Base-by-base conservation (phyloP, 2,329 filamentous ascomycete species). In the Paecilomyces fulvus region DNA sequence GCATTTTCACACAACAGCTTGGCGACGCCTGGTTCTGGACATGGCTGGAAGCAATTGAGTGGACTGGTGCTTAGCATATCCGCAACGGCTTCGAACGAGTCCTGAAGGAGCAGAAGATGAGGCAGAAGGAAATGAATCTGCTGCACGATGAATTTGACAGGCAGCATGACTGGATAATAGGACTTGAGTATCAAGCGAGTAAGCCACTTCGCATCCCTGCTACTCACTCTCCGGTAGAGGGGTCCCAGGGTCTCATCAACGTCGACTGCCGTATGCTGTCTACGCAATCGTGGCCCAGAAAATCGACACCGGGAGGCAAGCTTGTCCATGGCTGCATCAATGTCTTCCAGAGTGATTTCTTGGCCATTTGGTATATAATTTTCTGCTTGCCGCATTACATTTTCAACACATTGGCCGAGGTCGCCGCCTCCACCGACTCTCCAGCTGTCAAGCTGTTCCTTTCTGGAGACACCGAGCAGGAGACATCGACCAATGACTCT, bases 201-300 rank as follows among this genome's bases (percentile, higher is more conserved):
- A 10, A 96, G 79, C 92, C 92, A 96, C 73, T 96, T 96, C 3
- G 86, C 87, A 66, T 95, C 89, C 49, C 78, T 77, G 2, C 89
- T 82, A 50, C 77, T 77, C 9, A 90, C 67, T 7, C 82, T 80
- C 30, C 73, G 75, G 64, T 88, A 88, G 0, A 92, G 66, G 0
- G 69, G 67, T 20, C 77, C 76, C 1, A 92, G 69, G 3, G 79
- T 68, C 3, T 74, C 71, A 21, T 77, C 70, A 65, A 81, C 64
- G 63, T 75, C 68, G 1, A 69, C 68, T 3, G 69, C 69, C 20
- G 69, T 63, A 49, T 71, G 64, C 31, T 68, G 68, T 37, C 66
- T 65, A 64, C 81, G 79, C 55, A 90, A 75, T 14, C 78, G 75
- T 1, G 82, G 82, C 1, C 87, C 86, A 54, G 90, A 95, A 73